Conservation (phyloP, 495 filamentous ascomycete species). For the Talaromyces thailandensis region DNA sequence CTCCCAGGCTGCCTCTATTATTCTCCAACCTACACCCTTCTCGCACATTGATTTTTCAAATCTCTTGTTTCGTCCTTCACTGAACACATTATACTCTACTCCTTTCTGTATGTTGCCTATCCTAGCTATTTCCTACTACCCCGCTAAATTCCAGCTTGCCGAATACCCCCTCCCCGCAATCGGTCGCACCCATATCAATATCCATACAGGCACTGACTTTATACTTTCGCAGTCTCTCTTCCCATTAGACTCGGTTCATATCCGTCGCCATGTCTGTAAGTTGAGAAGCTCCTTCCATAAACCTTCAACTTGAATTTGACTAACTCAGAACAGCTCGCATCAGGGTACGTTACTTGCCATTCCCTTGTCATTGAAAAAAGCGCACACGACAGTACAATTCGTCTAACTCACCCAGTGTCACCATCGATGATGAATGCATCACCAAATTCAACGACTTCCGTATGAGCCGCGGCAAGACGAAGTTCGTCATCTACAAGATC, state of each 20-base stretch:
- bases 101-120: conserved; percentile 24
- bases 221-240: neutral
- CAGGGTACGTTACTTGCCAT: conserved; percentile 26
- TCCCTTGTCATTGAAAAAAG: conserved; percentile 10
- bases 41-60: neutral
- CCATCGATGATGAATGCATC: conserved; percentile 72
- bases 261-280: conserved; percentile 4
- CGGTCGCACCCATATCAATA: neutral
- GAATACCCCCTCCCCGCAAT: neutral
- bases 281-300: neutral
- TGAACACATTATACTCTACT: conserved; percentile 4
- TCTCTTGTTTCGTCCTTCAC: conserved; percentile 9
- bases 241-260: neutral
- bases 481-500: conserved; percentile 97
- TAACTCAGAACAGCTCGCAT: conserved; percentile 28
- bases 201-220: neutral
- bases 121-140: neutral
- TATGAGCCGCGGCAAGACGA: conserved; percentile 68
- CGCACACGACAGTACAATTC: conserved; percentile 2
- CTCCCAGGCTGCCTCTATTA: conserved; percentile 1
- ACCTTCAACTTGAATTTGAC: conserved; percentile 12
- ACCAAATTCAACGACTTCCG: conserved; percentile 82
- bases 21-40: neutral
- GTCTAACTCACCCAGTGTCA: conserved; percentile 48
- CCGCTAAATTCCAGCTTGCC: neutral